phyloP scores from a whole-genome alignment of 495 filamentous ascomycete genomes.

The Hypoxylon subgilvum region DNA sequence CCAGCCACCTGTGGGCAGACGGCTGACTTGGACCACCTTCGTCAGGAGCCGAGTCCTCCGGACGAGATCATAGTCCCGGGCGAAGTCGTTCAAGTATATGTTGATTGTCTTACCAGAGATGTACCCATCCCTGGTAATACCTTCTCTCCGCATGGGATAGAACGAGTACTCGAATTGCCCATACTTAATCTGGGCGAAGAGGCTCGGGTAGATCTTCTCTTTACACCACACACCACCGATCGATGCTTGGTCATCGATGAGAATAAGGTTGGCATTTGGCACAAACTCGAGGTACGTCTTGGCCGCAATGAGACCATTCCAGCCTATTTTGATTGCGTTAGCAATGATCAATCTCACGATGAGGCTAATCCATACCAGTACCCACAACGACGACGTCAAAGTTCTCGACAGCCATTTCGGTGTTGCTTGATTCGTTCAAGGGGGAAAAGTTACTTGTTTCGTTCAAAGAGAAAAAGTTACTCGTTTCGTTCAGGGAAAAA shows the following conservation, averaged over 20 bases:
- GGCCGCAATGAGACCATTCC: slow-evolving; percentile 50
- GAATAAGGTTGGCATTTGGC: slow-evolving; percentile 42
- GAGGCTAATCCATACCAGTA: neutral
- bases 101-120: slow-evolving; percentile 42
- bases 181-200: slow-evolving; percentile 48
- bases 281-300: slow-evolving; percentile 52
- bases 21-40: slow-evolving; percentile 32
- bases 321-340: slow-evolving; percentile 39
- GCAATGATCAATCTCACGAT: neutral
- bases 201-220: slow-evolving; percentile 48
- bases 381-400: slow-evolving; percentile 5
- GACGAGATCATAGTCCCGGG: slow-evolving; percentile 41
- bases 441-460: too few species aligned
- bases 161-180: slow-evolving; percentile 49
- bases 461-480: too few species aligned
- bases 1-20: slow-evolving; percentile 37
- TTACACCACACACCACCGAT: slow-evolving; percentile 54
- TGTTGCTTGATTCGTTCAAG: neutral
- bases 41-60: slow-evolving; percentile 41
- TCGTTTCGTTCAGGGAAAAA: neutral
- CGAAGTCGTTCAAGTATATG: slow-evolving; percentile 39
- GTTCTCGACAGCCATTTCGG: neutral
- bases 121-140: slow-evolving; percentile 33
- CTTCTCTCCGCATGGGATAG: slow-evolving; percentile 43
- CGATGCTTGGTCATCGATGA: slow-evolving; percentile 48